Conservation (phyloP, 495 filamentous ascomycete species). For the Chaetomium tenue region DNA sequence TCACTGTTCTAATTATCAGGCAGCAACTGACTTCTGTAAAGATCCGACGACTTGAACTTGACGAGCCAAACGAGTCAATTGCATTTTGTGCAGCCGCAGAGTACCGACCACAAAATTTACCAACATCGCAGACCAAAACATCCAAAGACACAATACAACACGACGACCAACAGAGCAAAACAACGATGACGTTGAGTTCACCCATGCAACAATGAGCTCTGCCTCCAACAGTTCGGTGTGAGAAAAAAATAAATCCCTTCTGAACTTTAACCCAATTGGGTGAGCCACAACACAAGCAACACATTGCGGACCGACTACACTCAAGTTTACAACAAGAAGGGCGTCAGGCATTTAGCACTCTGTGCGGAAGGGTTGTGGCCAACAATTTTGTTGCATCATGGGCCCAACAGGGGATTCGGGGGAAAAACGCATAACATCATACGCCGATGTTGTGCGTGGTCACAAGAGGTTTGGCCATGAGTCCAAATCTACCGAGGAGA, state of each 20-base stretch:
- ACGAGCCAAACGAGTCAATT: too few relatives aligned
- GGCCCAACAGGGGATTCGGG: neutral
- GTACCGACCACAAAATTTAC: neutral
- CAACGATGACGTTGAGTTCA: neutral
- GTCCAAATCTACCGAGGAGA: neutral
- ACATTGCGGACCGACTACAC: neutral
- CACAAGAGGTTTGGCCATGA: slow-evolving; percentile 14
- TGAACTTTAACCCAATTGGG: neutral
- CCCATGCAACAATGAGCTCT: neutral
- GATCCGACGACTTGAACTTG: too few relatives aligned
- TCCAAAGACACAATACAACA: neutral
- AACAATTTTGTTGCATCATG: slow-evolving; percentile 6
- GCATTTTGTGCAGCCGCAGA: neutral
- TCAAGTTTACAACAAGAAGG: neutral
- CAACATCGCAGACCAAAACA: neutral
- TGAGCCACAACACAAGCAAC: neutral
- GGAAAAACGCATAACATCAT: slow-evolving; percentile 11
- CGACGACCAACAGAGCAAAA: neutral
- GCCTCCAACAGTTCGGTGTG: too few relatives aligned
- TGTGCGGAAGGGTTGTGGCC: neutral
- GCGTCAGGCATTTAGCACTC: neutral
- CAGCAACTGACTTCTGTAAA: too few relatives aligned
- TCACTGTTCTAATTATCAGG: too few relatives aligned
- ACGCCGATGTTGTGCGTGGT: slow-evolving; percentile 24
- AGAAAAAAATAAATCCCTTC: too few relatives aligned